Base-by-base conservation (phyloP, 2,329 filamentous ascomycete genomes). In the Hortaea werneckii region DNA sequence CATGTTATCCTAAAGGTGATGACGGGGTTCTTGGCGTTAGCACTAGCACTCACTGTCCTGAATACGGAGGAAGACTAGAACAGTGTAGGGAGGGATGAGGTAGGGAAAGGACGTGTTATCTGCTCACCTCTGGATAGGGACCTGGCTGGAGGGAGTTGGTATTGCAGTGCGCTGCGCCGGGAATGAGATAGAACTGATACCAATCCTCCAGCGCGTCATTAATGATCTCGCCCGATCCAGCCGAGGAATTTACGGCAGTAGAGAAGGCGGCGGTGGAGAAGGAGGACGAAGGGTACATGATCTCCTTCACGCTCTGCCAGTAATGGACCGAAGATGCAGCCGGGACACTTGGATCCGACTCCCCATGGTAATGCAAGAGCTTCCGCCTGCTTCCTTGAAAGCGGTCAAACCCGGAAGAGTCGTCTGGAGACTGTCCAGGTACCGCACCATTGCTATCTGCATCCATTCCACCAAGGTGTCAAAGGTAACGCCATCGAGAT, bases 381-480 rank as follows among this genome's bases (percentile, higher is more conserved):
- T 80, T 80, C 43, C 76, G 26, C 76, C 76, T 0, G 65, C 54
- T 2, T 63, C 46, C 29, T 72, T 63, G 65, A 78, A 78, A 6
- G 63, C 51, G 0, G 70, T 73, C 0, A 79, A 64, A 51, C 80
- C 76, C 0, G 74, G 72, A 26, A 70, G 55, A 1, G 70, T 77
- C 6, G 75, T 79, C 54, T 79, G 75, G 3, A 78, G 65, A 41
- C 58, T 71, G 53, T 76, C 72, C 29, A 65, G 48, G 59, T 75
- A 80, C 35, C 65, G 65, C 40, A 70, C 55, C 65, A 71, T 67
- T 5, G 69, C 75, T 5, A 58, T 64, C 35, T 66, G 59, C 66
- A 78, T 79, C 74, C 74, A 79, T 11, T 68, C 65, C n/a, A 67
- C 65, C 5, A 79, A 65, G 0, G 71, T 78, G 55, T 79, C 74